These are phyloP conservation scores for Heliocybe sulcata DNA, from an alignment of 1,284 basidiomycete species.

Conservation along the genomic window DNA sequence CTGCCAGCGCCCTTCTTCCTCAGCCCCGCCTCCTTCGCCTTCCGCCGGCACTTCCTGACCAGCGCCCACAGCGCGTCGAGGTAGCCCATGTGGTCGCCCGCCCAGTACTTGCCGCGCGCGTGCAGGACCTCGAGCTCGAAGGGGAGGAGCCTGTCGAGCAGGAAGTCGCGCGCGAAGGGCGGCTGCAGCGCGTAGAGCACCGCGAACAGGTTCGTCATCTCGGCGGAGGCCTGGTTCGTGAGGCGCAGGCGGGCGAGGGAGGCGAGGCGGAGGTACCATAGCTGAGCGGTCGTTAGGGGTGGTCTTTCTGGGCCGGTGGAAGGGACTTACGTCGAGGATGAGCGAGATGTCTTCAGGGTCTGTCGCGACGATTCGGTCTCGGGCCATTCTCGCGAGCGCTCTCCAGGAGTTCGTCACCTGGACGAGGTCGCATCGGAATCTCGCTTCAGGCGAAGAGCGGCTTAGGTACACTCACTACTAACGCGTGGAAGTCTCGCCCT, in stretches of 20 bases:
- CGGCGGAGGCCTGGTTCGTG: constrained; percentile 74
- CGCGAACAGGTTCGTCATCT: constrained; percentile 74
- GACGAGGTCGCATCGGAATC: not conserved
- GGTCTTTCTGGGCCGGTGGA: not conserved
- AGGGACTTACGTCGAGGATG: constrained; percentile 55
- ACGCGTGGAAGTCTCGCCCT: constrained; percentile 59
- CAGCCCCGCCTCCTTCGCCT: constrained; percentile 37
- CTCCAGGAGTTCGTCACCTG: constrained; percentile 83
- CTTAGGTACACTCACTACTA: constrained; percentile 61
- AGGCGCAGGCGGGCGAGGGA: constrained; percentile 71
- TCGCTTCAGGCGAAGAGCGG: not conserved
- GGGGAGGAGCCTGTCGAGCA: constrained; percentile 58
- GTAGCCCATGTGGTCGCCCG: constrained; percentile 67
- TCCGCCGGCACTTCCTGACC: constrained; percentile 67
- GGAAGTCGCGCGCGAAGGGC: constrained; percentile 35
- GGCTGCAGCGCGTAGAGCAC: constrained; percentile 56
- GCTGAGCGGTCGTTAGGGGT: constrained; percentile 27
- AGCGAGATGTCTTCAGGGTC: constrained; percentile 57
- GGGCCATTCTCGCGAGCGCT: constrained; percentile 68
- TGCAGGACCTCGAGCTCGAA: constrained; percentile 77
- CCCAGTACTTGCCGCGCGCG: constrained; percentile 66
- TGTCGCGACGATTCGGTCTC: constrained; percentile 63
- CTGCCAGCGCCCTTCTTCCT: constrained; percentile 13
- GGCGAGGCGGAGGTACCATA: constrained; percentile 77
- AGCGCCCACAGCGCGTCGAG: constrained; percentile 73